Conservation (phyloP, 2,329 filamentous ascomycete species). For the Fonsecaea erecta region DNA sequence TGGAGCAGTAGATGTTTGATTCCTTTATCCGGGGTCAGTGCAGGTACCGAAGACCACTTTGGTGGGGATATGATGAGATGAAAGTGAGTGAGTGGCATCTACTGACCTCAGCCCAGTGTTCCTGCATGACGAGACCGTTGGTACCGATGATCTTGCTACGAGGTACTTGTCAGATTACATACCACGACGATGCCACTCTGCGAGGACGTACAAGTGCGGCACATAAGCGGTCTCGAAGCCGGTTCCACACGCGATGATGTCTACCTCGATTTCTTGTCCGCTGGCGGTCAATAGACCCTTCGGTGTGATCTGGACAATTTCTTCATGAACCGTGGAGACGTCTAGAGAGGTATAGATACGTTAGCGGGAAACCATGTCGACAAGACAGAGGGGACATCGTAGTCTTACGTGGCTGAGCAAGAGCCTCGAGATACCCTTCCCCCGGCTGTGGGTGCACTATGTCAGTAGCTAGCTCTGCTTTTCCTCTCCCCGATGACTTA, state of each 20-base stretch:
- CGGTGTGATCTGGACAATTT: conserved; percentile 48
- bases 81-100: no score
- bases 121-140: conserved; percentile 11
- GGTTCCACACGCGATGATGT: conserved; percentile 49
- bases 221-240: conserved; percentile 45
- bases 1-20: conserved; percentile 14
- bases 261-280: conserved; percentile 46
- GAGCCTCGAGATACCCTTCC: conserved; percentile 56
- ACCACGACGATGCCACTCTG: no score
- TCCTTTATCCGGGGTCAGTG: neutral
- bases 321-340: conserved; percentile 39
- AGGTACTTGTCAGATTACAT: no score
- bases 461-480: no score
- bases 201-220: conserved; percentile 12
- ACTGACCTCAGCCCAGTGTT: conserved; percentile 4
- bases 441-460: conserved; percentile 43
- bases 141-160: conserved; percentile 11
- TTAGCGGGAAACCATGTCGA: no score
- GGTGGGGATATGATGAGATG: no score
- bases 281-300: conserved; percentile 48
- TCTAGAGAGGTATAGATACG: conserved; percentile 20
- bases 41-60: no score
- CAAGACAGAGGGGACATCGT: no score
- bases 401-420: conserved; percentile 39
- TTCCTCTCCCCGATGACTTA: no score